phyloP scores from a whole-genome alignment of 2,329 filamentous ascomycete genomes.

The Clonostachys sp. region DNA sequence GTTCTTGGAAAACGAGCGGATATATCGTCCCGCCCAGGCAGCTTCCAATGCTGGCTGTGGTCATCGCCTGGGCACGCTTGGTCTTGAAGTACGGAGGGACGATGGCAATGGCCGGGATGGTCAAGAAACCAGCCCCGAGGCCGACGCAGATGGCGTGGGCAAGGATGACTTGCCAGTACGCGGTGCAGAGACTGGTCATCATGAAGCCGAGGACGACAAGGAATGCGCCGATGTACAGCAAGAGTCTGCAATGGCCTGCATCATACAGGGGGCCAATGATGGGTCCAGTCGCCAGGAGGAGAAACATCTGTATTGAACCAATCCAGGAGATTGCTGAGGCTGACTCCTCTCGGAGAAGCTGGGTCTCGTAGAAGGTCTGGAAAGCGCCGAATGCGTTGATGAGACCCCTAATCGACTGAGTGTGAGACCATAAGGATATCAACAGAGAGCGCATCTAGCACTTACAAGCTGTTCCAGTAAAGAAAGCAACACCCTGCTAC shows the following conservation, averaged over 20 bases:
- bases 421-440: too few species aligned
- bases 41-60: slow-evolving; percentile 33
- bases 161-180: slow-evolving; percentile 36
- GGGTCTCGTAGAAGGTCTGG: slow-evolving; percentile 35
- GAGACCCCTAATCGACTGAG: slow-evolving; percentile 15
- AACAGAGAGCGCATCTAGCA: neutral
- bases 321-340: slow-evolving; percentile 39
- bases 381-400: slow-evolving; percentile 41
- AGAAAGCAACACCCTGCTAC: neutral
- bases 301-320: slow-evolving; percentile 32
- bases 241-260: slow-evolving; percentile 29
- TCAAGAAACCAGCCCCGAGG: slow-evolving; percentile 25
- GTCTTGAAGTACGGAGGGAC: slow-evolving; percentile 34
- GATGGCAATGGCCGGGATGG: slow-evolving; percentile 26
- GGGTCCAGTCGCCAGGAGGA: slow-evolving; percentile 32
- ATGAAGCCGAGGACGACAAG: slow-evolving; percentile 34
- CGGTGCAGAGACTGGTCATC: slow-evolving; percentile 35
- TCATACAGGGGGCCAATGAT: slow-evolving; percentile 36
- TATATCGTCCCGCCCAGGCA: slow-evolving; percentile 30
- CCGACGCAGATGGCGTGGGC: slow-evolving; percentile 31
- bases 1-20: slow-evolving; percentile 25
- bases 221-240: slow-evolving; percentile 25
- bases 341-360: slow-evolving; percentile 19
- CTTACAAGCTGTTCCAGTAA: neutral
- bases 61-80: slow-evolving; percentile 32